Evolutionary conservation across 73 alveolate species (phyloP).

Genomic region (Halteria grandinella): DNA sequence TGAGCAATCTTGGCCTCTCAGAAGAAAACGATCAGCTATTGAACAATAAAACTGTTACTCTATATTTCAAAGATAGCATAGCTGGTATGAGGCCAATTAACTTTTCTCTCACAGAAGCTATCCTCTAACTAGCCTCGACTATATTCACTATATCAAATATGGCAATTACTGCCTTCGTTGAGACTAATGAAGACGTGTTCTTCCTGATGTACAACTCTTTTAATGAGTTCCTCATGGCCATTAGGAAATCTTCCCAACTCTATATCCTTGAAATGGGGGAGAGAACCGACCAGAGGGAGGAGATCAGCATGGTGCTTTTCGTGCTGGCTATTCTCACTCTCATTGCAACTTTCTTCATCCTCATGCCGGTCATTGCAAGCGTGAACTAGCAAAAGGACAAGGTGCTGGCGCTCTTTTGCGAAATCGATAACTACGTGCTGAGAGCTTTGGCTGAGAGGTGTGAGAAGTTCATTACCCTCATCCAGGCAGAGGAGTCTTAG

Average conservation of each 20-base stretch:
- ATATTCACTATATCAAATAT: conserved; percentile 45
- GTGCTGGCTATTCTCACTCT: conserved; percentile 24
- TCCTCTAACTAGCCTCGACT: conserved; percentile 38
- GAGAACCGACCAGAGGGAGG: conserved; percentile 12
- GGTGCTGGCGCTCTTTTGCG: conserved; percentile 53
- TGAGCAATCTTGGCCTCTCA: conserved; percentile 26
- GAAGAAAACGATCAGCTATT: conserved; percentile 25
- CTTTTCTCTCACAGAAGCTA: conserved; percentile 59
- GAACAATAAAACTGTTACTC: conserved; percentile 38
- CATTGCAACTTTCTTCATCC: neutral
- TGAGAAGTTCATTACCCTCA: conserved; percentile 44
- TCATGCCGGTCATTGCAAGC: conserved; percentile 43
- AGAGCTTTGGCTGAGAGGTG: conserved; percentile 47
- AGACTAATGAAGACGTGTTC: conserved; percentile 57
- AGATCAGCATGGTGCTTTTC: conserved; percentile 23
- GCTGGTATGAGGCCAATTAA: conserved; percentile 14
- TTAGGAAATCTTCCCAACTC: conserved; percentile 14
- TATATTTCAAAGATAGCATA: conserved; percentile 45
- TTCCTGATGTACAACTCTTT: conserved; percentile 47
- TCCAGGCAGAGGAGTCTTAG: conserved; percentile 49
- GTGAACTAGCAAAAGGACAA: conserved; percentile 46
- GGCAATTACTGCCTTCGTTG: conserved; percentile 26
- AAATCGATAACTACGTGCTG: conserved; percentile 36
- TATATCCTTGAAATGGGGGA: conserved; percentile 35
- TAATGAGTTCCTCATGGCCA: conserved; percentile 29